Percentiles rank a stretch among this genome's conserved stretches.
Evolutionary conservation across 2,329 filamentous ascomycete species (phyloP).

Genomic region (Boeremia exigua): DNA sequence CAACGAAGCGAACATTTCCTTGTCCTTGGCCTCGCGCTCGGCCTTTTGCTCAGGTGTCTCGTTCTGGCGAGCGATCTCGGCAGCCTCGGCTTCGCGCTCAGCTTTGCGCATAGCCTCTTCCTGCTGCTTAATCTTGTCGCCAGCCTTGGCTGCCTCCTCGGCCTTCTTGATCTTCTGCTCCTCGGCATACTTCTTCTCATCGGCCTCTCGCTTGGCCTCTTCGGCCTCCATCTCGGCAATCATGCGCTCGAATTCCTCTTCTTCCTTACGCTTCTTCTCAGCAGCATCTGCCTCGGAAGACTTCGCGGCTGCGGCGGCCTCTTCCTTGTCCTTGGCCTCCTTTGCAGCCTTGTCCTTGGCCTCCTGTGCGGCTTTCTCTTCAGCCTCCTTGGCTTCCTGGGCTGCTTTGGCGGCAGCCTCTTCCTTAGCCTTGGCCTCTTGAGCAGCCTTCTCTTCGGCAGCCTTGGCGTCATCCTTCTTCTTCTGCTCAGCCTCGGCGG

Average conservation of each 20-base stretch:
- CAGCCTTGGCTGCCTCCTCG: conserved; percentile 64
- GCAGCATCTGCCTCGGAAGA: conserved; percentile 50
- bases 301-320: conserved; percentile 47
- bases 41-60: conserved; percentile 52
- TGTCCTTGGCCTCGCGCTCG: conserved; percentile 44
- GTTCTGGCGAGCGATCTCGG: conserved; percentile 52
- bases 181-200: conserved; percentile 73
- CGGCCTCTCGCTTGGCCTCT: conserved; percentile 62
- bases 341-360: conserved; percentile 38
- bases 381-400: conserved; percentile 31
- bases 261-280: conserved; percentile 46
- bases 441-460: conserved; percentile 49
- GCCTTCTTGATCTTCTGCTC: conserved; percentile 69
- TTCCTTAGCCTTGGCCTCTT: conserved; percentile 53
- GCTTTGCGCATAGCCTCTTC: conserved; percentile 60
- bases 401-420: conserved; percentile 56
- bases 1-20: conserved; percentile 53
- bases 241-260: conserved; percentile 61
- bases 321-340: conserved; percentile 49
- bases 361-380: conserved; percentile 36
- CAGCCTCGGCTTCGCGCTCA: conserved; percentile 57
- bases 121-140: conserved; percentile 51
- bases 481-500: conserved; percentile 60
- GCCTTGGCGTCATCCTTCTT: conserved; percentile 51
- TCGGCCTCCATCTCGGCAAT: conserved; percentile 66